A percentile compares a stretch with the other conserved stretches of the same genome.
Evolutionary conservation across 192 early-diverging fungal genomes (phyloP).

Genomic region (Geranomyces variabilis): DNA sequence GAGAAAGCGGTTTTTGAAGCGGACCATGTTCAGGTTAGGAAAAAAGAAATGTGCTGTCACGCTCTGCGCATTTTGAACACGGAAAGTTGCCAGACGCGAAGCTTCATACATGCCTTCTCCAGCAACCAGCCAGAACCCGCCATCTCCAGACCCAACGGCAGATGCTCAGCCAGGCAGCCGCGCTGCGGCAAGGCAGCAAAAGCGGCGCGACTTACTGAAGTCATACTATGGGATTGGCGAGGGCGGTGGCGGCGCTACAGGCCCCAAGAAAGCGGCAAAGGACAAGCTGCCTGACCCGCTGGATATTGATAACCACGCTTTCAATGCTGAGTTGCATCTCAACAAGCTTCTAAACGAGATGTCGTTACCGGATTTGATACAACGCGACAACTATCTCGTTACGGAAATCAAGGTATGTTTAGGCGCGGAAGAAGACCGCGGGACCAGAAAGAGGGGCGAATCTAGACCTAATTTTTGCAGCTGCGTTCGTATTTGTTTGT

Average conservation of each 20-base stretch:
- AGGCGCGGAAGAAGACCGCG: too few species aligned
- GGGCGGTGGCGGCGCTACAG: neutral
- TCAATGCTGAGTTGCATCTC: slow-evolving; percentile 79
- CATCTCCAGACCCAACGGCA: neutral
- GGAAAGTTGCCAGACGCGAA: too few species aligned
- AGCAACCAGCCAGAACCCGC: neutral
- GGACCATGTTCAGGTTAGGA: slow-evolving; percentile 28
- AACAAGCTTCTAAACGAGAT: slow-evolving; percentile 74
- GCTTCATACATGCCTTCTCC: neutral
- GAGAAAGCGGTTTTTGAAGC: slow-evolving; percentile 41
- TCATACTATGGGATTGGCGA: slow-evolving; percentile 47
- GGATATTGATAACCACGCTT: slow-evolving; percentile 43
- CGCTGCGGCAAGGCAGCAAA: slow-evolving; percentile 22
- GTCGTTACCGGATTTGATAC: slow-evolving; percentile 69
- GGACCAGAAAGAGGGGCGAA: too few species aligned
- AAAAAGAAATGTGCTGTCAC: too few species aligned
- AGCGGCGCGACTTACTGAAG: slow-evolving; percentile 42
- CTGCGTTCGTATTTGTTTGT: slow-evolving; percentile 62
- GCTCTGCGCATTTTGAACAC: too few species aligned
- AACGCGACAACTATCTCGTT: slow-evolving; percentile 75
- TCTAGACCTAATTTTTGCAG: too few species aligned
- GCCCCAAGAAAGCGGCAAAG: slow-evolving; percentile 13
- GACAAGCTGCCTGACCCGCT: slow-evolving; percentile 49
- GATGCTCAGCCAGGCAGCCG: slow-evolving; percentile 10
- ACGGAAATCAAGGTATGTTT: slow-evolving; percentile 10